These are phyloP conservation scores for Blumeria hordei DNA, from an alignment of 2,329 filamentous ascomycete genomes.

Conservation along the genomic window DNA sequence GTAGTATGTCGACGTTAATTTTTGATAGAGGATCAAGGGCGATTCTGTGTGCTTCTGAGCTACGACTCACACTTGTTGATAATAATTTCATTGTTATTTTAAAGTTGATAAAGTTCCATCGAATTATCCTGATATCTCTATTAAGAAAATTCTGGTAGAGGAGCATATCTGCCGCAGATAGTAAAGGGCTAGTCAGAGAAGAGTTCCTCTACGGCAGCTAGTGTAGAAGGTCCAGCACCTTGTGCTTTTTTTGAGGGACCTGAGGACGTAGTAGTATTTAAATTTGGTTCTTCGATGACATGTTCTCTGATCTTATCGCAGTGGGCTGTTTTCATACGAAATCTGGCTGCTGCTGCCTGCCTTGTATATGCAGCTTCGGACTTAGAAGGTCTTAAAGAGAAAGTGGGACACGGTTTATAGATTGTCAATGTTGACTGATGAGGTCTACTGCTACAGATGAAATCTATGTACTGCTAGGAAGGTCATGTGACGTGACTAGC, in stretches of 20 bases:
- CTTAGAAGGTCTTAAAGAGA: neutral
- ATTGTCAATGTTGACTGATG: no score
- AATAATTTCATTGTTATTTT: neutral
- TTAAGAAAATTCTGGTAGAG: neutral
- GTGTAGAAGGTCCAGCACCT: neutral
- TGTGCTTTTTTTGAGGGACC: no score
- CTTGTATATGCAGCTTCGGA: neutral
- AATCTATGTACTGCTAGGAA: no score
- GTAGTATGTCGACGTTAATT: neutral
- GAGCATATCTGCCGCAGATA: neutral
- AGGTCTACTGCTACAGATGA: no score
- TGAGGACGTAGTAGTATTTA: neutral
- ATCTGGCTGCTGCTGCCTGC: neutral
- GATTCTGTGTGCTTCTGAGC: neutral
- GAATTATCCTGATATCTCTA: neutral
- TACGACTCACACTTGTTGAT: neutral
- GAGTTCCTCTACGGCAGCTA: neutral
- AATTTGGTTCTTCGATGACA: neutral
- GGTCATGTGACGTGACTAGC: no score
- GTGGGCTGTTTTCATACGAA: neutral
- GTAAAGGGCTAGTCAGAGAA: neutral
- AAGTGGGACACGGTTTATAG: no score
- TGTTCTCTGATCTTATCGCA: neutral
- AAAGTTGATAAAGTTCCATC: neutral
- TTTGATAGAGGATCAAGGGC: neutral